These are phyloP conservation scores for Calonectria hongkongensis DNA, from an alignment of 2,329 filamentous ascomycete genomes.

Conservation along the genomic window DNA sequence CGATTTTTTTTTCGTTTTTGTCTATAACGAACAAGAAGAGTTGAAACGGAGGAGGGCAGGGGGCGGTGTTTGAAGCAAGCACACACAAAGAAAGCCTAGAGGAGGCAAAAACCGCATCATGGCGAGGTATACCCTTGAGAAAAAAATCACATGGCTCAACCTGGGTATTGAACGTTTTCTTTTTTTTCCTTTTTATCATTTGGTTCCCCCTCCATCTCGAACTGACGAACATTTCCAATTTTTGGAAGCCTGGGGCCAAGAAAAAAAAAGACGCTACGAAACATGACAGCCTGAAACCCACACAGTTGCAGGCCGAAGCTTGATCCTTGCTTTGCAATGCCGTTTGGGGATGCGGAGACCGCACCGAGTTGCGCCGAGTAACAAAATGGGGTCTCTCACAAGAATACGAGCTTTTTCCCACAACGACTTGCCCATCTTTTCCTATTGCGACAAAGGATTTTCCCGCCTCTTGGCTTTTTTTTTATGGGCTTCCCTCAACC, in stretches of 20 bases:
- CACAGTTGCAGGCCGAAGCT: conserved; percentile 21
- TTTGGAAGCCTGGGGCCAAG: conserved; percentile 18
- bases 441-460: neutral
- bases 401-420: conserved; percentile 7
- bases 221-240: neutral
- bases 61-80: neutral
- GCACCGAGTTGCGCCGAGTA: neutral
- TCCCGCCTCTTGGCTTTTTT: neutral
- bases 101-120: neutral
- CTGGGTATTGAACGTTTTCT: conserved; percentile 3
- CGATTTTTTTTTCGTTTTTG: neutral
- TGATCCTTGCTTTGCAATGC: conserved; percentile 1
- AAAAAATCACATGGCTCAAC: neutral
- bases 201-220: neutral
- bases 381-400: neutral
- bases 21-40: conserved; percentile 20
- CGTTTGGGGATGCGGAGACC: neutral
- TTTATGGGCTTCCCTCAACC: neutral
- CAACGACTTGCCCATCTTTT: neutral
- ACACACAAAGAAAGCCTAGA: neutral
- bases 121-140: neutral
- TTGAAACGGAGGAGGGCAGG: neutral
- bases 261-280: conserved; percentile 12
- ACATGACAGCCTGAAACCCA: conserved; percentile 26
- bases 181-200: neutral